Percentiles rank a stretch among this genome's conserved stretches.
Conservation (phyloP, 164 flowering plant species). For the Saururus chinensis region DNA sequence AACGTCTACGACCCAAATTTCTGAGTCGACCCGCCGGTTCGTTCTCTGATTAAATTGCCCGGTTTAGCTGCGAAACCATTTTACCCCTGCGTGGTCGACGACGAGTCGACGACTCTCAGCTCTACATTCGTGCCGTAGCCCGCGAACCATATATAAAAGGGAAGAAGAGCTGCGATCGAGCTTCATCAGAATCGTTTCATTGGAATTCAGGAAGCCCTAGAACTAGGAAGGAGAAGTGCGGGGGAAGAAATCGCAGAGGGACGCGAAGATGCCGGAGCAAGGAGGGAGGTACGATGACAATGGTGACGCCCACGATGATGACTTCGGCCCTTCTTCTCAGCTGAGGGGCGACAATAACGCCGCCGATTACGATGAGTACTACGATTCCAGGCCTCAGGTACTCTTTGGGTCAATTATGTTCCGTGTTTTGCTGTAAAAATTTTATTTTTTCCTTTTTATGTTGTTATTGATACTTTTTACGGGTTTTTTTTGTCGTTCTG, state of each 20-base stretch:
- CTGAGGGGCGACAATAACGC: slow-evolving; percentile 20
- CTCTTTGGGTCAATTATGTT: background rate
- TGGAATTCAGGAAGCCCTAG: background rate
- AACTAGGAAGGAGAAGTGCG: background rate
- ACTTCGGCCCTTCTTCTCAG: slow-evolving; percentile 29
- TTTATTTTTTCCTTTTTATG: background rate
- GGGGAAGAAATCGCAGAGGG: background rate
- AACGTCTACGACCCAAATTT: no score
- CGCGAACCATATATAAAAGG: background rate
- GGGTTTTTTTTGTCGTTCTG: background rate
- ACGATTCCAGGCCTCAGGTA: slow-evolving; percentile 47
- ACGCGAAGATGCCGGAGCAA: slow-evolving; percentile 38
- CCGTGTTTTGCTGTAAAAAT: background rate
- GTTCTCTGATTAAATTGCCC: no score
- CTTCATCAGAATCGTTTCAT: no score
- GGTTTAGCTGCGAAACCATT: no score
- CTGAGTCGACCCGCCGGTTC: no score
- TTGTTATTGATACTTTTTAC: background rate
- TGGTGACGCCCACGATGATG: slow-evolving; percentile 30
- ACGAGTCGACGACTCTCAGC: background rate
- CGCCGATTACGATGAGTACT: slow-evolving; percentile 19
- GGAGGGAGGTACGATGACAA: slow-evolving; percentile 44
- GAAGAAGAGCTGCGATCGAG: no score
- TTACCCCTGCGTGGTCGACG: background rate
- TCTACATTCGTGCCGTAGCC: background rate